Conservation (phyloP, 306 rosid genomes). For the Cicer arietinum region DNA sequence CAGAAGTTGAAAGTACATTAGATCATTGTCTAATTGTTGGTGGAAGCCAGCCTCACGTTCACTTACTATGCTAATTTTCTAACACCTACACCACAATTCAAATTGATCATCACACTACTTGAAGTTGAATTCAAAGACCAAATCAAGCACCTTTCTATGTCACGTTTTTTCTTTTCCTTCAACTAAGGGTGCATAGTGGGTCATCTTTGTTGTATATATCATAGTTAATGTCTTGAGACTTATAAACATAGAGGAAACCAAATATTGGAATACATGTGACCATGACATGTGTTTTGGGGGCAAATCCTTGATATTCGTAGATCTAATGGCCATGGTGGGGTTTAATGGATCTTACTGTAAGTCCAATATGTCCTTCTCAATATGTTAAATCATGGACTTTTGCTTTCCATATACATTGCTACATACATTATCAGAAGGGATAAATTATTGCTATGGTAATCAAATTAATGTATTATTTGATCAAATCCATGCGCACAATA, state of each 20-base stretch:
- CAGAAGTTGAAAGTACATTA: conserved; percentile 54
- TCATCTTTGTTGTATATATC: conserved; percentile 36
- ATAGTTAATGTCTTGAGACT: conserved; percentile 38
- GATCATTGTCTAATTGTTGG: conserved; percentile 69
- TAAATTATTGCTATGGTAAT: conserved; percentile 24
- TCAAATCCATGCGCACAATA: conserved; percentile 38
- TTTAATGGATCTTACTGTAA: conserved; percentile 30
- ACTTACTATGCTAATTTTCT: conserved; percentile 39
- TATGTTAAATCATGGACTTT: conserved; percentile 28
- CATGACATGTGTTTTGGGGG: conserved; percentile 40
- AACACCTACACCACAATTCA: conserved; percentile 32
- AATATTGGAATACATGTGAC: conserved; percentile 47
- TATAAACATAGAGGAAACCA: conserved; percentile 50
- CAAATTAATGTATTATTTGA: conserved; percentile 21
- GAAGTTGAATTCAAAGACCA: conserved; percentile 54
- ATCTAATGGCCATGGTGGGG: conserved; percentile 39
- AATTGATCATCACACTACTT: conserved; percentile 44
- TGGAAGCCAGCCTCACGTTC: conserved; percentile 56
- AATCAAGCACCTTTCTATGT: conserved; percentile 42
- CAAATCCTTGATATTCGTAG: conserved; percentile 46
- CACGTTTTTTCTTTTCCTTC: conserved; percentile 34
- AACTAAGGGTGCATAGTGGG: conserved; percentile 49
- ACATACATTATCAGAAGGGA: background rate
- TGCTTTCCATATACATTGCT: conserved; percentile 32
- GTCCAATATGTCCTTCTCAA: conserved; percentile 36